Evolutionary conservation across 768 basidiomycete genomes (phyloP).

Genomic region (Termitomyces bulborhizus): DNA sequence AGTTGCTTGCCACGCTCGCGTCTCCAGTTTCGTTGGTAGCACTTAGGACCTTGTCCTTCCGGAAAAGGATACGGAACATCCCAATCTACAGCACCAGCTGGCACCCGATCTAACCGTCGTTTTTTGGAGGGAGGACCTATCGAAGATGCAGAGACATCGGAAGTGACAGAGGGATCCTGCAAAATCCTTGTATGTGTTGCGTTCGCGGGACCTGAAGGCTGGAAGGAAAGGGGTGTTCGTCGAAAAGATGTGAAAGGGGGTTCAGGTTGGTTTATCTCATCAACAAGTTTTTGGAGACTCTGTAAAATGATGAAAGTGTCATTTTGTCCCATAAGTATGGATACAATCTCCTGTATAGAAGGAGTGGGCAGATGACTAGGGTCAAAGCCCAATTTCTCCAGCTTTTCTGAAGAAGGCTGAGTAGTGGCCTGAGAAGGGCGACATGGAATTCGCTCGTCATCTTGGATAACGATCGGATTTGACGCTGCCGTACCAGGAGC

Average conservation of each 20-base stretch:
- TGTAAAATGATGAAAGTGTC: conserved; percentile 64
- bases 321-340: conserved; percentile 53
- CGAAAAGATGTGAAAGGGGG: conserved; percentile 3
- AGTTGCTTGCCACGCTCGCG: conserved; percentile 56
- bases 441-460: conserved; percentile 35
- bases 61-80: conserved; percentile 76
- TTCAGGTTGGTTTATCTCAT: conserved; percentile 22
- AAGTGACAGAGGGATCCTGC: not conserved
- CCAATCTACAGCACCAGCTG: conserved; percentile 79
- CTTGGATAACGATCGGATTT: conserved; percentile 71
- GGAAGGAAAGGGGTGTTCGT: conserved; percentile 4
- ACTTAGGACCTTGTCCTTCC: conserved; percentile 62
- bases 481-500: conserved; percentile 45
- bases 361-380: conserved; percentile 40
- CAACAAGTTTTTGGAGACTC: conserved; percentile 53
- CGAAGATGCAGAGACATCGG: not conserved
- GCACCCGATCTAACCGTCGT: conserved; percentile 59
- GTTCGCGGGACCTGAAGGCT: conserved; percentile 1
- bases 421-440: conserved; percentile 10
- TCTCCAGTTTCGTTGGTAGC: conserved; percentile 63
- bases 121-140: conserved; percentile 40
- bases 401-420: conserved; percentile 17
- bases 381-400: conserved; percentile 33
- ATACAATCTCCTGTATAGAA: conserved; percentile 52
- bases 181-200: not conserved